A percentile compares a stretch with the other conserved stretches of the same genome.
Evolutionary conservation across 2,329 filamentous ascomycete species (phyloP).

Genomic region (Cercospora sojina): DNA sequence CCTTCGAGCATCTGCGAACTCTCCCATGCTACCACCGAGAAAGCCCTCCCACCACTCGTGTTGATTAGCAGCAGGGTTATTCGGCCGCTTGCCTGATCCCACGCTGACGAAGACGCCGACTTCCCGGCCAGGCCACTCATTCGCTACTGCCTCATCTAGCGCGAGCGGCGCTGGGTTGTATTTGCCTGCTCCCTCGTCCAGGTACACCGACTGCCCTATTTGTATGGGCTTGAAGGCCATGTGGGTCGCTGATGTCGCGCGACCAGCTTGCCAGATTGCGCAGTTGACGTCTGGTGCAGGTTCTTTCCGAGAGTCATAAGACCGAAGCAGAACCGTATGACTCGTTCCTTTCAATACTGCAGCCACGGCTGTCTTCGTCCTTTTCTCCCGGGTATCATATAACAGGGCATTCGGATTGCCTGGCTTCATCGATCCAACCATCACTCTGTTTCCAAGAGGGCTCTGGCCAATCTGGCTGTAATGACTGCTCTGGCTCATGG

Average conservation of each 20-base stretch:
- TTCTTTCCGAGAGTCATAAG: constrained; percentile 92
- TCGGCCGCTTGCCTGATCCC: constrained; percentile 83
- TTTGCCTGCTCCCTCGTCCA: constrained; percentile 86
- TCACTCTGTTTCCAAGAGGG: constrained; percentile 55
- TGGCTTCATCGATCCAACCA: constrained; percentile 56
- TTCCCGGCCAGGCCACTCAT: constrained; percentile 93
- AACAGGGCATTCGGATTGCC: constrained; percentile 82
- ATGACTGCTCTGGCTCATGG: constrained; percentile 76
- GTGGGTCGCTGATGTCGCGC: constrained; percentile 88
- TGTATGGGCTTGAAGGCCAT: constrained; percentile 94
- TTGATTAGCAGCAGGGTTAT: constrained; percentile 65
- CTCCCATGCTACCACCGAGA: constrained; percentile 62
- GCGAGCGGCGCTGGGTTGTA: constrained; percentile 87
- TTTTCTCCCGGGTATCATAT: constrained; percentile 82
- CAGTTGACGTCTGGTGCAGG: constrained; percentile 88
- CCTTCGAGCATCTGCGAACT: constrained; percentile 85
- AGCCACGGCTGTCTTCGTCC: constrained; percentile 73
- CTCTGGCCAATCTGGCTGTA: constrained; percentile 74
- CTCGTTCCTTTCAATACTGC: constrained; percentile 84
- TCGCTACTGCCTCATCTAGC: constrained; percentile 84
- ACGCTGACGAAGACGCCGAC: constrained; percentile 90
- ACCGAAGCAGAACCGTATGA: constrained; percentile 70
- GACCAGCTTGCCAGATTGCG: constrained; percentile 94
- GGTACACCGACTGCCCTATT: constrained; percentile 88
- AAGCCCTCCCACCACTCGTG: constrained; percentile 94